Base-by-base conservation (phyloP, 257 asterid species). In the Solanum sejunctum region DNA sequence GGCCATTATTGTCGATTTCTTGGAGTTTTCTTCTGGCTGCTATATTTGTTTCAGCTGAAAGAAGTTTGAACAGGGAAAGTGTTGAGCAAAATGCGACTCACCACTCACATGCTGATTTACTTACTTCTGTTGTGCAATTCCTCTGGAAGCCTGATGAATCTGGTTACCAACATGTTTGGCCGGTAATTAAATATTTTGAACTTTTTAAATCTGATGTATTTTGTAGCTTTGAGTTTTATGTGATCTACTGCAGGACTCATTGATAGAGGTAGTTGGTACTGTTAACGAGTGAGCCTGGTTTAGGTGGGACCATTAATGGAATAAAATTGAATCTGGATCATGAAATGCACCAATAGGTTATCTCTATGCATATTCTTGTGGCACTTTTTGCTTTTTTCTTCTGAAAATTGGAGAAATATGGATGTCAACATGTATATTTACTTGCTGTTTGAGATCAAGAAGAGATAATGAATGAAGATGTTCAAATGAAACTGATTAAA, bases 131-230 rank as follows among this genome's bases (percentile, higher is more conserved):
- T 26, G 64, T 88, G 81, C 90, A 94, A 81, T 95, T 91, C 90
- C 20, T 94, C 20, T 94, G 99, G 99, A 94, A 89, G 88, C 86
- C 90, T 7, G 60, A 89, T 81, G 45, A 87, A 89, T 88, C 97
- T n/a, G 99, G 96, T 64, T 95, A 93, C 93, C 92, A 92, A 3
- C 99, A 92, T 87, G 93, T 92, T 88, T 95, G 99, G 99, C 99
- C 99, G 94, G 99, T 95, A 90, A 93, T 95, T 92, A 43, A 1
- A 58, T 20, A n/a, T 0, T 58, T 58, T 58, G 28, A n/a, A 20
- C 66, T 58, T 58, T 58, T 47, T 47, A 1, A 0, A 51, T 77
- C 12, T 51, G 23, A 23, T 51, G 82, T 78, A 26, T 78, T 78
- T 78, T 58, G 66, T 58, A 20, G 66, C 26, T 58, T 58, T 77